These are phyloP conservation scores for Bipolaris zeicola DNA, from an alignment of 2,329 filamentous ascomycete genomes.

Conservation along the genomic window DNA sequence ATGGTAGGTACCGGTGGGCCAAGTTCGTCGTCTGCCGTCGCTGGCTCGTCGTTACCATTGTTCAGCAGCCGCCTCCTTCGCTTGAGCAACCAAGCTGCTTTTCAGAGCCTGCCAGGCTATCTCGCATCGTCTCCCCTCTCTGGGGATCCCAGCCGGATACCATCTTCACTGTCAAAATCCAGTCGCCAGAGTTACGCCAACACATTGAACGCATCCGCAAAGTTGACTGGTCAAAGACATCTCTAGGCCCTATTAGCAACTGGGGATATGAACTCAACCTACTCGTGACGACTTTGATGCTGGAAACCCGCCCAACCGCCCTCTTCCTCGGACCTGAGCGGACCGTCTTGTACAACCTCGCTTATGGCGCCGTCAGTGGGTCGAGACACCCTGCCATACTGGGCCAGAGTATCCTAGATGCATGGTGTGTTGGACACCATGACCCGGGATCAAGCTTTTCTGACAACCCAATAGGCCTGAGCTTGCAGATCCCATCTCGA, in stretches of 20 bases:
- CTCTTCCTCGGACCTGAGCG: conserved; percentile 21
- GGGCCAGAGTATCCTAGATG: conserved; percentile 15
- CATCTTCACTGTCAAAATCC: conserved; percentile 18
- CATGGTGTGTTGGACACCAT: conserved; percentile 11
- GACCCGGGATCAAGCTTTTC: neutral
- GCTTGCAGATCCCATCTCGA: conserved; percentile 10
- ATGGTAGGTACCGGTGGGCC: conserved; percentile 17
- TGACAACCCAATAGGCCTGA: conserved; percentile 11
- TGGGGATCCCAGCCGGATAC: conserved; percentile 6
- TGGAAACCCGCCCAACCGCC: conserved; percentile 20
- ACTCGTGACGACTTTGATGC: conserved; percentile 16
- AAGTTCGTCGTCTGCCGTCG: conserved; percentile 13
- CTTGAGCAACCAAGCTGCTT: neutral
- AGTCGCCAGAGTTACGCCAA: conserved; percentile 13
- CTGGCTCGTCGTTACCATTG: conserved; percentile 14
- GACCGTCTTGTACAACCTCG: conserved; percentile 21
- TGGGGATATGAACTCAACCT: conserved; percentile 18
- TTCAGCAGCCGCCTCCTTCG: neutral
- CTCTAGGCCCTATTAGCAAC: conserved; percentile 14
- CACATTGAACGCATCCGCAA: conserved; percentile 14
- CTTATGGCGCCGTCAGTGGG: conserved; percentile 14
- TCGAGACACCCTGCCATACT: conserved; percentile 18
- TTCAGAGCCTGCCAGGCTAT: neutral
- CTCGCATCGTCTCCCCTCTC: conserved; percentile 2
- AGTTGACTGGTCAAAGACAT: conserved; percentile 18